A percentile compares a stretch with the other conserved stretches of the same genome.
phyloP scores from a whole-genome alignment of 331 rosid species.

The Dryas integrifolia region DNA sequence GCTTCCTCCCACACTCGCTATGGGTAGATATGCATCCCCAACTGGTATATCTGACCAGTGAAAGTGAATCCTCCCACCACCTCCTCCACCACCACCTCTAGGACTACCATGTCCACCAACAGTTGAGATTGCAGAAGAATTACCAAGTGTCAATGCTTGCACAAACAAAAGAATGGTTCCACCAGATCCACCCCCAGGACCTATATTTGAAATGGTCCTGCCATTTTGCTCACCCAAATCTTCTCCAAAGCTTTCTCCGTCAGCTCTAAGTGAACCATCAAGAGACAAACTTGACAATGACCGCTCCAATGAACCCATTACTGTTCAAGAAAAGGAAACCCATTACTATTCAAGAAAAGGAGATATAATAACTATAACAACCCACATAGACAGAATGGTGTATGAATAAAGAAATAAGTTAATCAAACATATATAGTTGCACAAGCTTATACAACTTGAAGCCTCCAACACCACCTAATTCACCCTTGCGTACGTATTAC shows the following conservation, averaged over 20 bases:
- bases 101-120: conserved; percentile 74
- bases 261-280: conserved; percentile 72
- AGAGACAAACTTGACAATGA: conserved; percentile 68
- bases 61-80: conserved; percentile 97
- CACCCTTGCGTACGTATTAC: not conserved
- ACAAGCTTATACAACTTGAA: not conserved
- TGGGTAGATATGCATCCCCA: conserved; percentile 87
- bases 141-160: conserved; percentile 50
- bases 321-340: conserved; percentile 35
- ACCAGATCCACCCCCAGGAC: conserved; percentile 99
- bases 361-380: not conserved
- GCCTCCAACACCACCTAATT: not conserved
- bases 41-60: conserved; percentile 88
- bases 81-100: conserved; percentile 88
- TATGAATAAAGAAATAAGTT: not conserved
- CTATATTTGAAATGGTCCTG: conserved; percentile 45
- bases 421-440: not conserved
- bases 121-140: conserved; percentile 77
- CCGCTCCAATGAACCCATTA: conserved; percentile 90
- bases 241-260: conserved; percentile 85
- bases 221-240: conserved; percentile 39
- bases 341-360: not conserved
- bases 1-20: conserved; percentile 68
- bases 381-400: not conserved
- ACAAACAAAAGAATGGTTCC: conserved; percentile 84